Percentiles rank a stretch among this genome's conserved stretches.
These are phyloP conservation scores for Myxozyma monticola DNA, from an alignment of 805 yeast species.

Conservation along the genomic window DNA sequence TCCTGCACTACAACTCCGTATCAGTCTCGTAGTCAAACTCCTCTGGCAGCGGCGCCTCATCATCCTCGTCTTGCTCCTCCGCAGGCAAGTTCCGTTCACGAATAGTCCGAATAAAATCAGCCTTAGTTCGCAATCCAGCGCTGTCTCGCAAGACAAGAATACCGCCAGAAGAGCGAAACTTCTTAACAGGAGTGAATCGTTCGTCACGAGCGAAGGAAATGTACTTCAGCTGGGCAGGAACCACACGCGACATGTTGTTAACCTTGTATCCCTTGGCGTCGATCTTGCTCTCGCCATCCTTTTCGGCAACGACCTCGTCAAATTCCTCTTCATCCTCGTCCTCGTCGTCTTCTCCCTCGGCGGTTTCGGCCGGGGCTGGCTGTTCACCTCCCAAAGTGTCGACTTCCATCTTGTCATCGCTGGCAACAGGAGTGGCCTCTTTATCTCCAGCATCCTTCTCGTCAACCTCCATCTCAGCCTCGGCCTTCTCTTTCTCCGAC, in stretches of 20 bases:
- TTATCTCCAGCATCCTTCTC: constrained; percentile 24
- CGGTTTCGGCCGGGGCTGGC: constrained; percentile 9
- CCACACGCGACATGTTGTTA: constrained; percentile 78
- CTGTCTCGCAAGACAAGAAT: constrained; percentile 68
- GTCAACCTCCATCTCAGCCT: constrained; percentile 51
- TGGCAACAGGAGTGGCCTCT: constrained; percentile 18
- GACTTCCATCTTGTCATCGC: constrained; percentile 30
- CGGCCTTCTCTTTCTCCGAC: constrained; percentile 55
- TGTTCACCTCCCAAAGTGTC: constrained; percentile 33
- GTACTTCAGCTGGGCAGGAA: constrained; percentile 84
- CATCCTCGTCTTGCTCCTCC: constrained; percentile 57
- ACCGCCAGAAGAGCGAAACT: constrained; percentile 51
- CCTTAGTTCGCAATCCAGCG: constrained; percentile 14
- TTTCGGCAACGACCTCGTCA: constrained; percentile 28
- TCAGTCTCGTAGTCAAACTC: constrained; percentile 42
- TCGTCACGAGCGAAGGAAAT: constrained; percentile 73
- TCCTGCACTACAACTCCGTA: constrained; percentile 29
- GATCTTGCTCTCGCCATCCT: constrained; percentile 50
- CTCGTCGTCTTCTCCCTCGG: constrained; percentile 36
- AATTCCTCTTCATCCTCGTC: constrained; percentile 40
- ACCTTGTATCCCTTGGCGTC: constrained; percentile 67
- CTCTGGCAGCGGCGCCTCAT: constrained; percentile 50
- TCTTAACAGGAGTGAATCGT: constrained; percentile 80
- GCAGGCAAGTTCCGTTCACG: constrained; percentile 87
- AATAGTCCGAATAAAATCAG: constrained; percentile 68